phyloP scores from a whole-genome alignment of 2,329 filamentous ascomycete species.

The Fonsecaea nubica region DNA sequence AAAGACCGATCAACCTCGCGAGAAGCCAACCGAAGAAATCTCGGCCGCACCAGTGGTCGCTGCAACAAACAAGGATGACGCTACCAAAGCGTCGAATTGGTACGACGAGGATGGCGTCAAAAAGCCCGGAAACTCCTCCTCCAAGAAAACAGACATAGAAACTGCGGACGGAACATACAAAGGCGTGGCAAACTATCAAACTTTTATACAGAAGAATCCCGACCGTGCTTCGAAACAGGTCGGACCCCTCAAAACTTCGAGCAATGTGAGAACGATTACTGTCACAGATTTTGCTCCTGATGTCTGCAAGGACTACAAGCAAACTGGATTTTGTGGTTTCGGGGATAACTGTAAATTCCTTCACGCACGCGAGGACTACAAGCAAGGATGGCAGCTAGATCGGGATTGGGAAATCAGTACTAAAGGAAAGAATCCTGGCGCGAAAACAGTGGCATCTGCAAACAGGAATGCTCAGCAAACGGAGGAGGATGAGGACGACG shows the following conservation, averaged over 20 bases:
- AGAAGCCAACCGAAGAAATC: constrained; percentile 60
- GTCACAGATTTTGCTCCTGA: constrained; percentile 90
- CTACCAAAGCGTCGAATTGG: constrained; percentile 89
- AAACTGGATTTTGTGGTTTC: constrained; percentile 72
- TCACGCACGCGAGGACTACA: constrained; percentile 69
- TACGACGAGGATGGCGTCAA: constrained; percentile 72
- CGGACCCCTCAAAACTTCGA: constrained; percentile 82
- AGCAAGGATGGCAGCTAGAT: constrained; percentile 95
- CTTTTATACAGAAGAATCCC: constrained; percentile 81
- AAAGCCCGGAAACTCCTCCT: constrained; percentile 46
- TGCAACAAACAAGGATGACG: constrained; percentile 77
- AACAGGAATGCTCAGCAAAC: constrained; percentile 48
- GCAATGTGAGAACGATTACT: constrained; percentile 89
- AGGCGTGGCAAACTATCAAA: constrained; percentile 73
- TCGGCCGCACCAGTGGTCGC: constrained; percentile 66
- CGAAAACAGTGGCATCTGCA: constrained; percentile 57
- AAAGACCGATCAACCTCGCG: constrained; percentile 45
- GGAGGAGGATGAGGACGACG: constrained; percentile 38
- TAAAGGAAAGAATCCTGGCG: constrained; percentile 62
- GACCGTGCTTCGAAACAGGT: constrained; percentile 71
- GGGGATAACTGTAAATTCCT: constrained; percentile 75
- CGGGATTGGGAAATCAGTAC: constrained; percentile 88
- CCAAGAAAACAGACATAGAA: constrained; percentile 35
- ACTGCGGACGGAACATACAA: constrained; percentile 74
- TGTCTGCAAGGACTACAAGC: constrained; percentile 93